Evolutionary conservation across 2,329 filamentous ascomycete species (phyloP), one percentile per base, ranked within the genome.

Genomic region (Clarireedia homoeocarpa): DNA sequence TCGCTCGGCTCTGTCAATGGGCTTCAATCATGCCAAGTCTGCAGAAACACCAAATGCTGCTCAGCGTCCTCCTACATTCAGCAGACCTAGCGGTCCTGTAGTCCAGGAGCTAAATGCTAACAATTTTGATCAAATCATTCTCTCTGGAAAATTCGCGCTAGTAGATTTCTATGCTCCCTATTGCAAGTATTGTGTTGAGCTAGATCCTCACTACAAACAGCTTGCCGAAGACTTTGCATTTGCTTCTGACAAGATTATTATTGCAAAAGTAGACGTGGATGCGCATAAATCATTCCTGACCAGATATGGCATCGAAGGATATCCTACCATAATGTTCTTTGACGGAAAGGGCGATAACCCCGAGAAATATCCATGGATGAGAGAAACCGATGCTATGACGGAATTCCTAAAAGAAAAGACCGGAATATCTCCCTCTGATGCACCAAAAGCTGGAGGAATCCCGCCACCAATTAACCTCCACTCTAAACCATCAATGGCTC

Each of bases 151-250:
- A 77, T 91, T 91, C 40, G 91, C 92, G 0, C 84, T 99, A 20
- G 90, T 97, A 66, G 91, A 97, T 72, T 97, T 97, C 81, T 97
- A 95, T 70, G 91, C 91, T n/a, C 91, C 91, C 6, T 96, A 91
- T 89, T 99, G 94, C 71, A 53, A 70, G 94, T 91, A 97, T 81
- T 99, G 94, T 87, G 96, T 96, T 79, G 86, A 70, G 67, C 84
- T 99, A 59, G 91, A 91, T 49, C 94, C 94, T 24, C 81, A 77
- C 64, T 97, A 89, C 88, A 91, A 97, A 74, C 81, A 82, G 50
- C 76, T 97, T 61, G 92, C 91, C 58, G 77, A 79, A 59, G 85
- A 89, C 73, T 97, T 91, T 74, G 78, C 80, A 61, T 66, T 64
- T 58, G 80, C 78, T 69, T 91, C 96, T 66, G 74, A 84, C 59